These are phyloP conservation scores for Saturnispora sanitii DNA, from an alignment of 805 yeast genomes.

Conservation along the genomic window DNA sequence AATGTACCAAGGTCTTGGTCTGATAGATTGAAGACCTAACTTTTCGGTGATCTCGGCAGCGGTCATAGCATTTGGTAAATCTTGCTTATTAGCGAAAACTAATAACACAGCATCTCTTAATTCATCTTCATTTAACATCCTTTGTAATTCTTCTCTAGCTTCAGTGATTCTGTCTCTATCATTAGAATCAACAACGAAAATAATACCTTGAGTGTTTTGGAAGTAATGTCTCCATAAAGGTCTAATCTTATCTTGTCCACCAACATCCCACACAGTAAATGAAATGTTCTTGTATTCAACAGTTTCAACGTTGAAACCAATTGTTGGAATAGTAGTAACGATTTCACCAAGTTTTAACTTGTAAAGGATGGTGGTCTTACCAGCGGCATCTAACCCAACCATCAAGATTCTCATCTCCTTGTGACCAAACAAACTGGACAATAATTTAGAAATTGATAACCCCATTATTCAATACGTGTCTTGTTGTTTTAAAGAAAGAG, in stretches of 20 bases:
- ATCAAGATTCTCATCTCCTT: constrained; percentile 96
- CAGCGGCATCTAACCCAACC: constrained; percentile 98
- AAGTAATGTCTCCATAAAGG: constrained; percentile 98
- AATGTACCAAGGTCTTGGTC: constrained; percentile 99
- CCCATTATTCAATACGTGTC: constrained; percentile 50
- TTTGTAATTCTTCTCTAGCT: constrained; percentile 96
- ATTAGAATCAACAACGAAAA: constrained; percentile 94
- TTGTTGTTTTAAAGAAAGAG: not conserved
- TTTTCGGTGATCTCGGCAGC: constrained; percentile 98
- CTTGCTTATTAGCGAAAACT: constrained; percentile 97
- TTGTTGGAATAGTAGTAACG: constrained; percentile 92
- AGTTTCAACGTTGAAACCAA: constrained; percentile 95
- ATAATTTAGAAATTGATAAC: constrained; percentile 86
- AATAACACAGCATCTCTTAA: constrained; percentile 91
- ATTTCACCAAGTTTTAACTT: constrained; percentile 93
- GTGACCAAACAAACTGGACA: constrained; percentile 92
- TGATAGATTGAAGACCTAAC: constrained; percentile 90
- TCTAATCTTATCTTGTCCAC: constrained; percentile 99
- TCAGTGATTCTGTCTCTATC: constrained; percentile 97
- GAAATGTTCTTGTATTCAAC: constrained; percentile 96
- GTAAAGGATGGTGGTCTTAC: constrained; percentile 94
- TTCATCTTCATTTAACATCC: constrained; percentile 97
- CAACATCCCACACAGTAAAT: constrained; percentile 98
- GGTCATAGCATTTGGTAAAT: constrained; percentile 97
- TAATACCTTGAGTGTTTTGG: constrained; percentile 98